Base-by-base conservation (phyloP, 768 basidiomycete species). In the Leccinum arenicola region DNA sequence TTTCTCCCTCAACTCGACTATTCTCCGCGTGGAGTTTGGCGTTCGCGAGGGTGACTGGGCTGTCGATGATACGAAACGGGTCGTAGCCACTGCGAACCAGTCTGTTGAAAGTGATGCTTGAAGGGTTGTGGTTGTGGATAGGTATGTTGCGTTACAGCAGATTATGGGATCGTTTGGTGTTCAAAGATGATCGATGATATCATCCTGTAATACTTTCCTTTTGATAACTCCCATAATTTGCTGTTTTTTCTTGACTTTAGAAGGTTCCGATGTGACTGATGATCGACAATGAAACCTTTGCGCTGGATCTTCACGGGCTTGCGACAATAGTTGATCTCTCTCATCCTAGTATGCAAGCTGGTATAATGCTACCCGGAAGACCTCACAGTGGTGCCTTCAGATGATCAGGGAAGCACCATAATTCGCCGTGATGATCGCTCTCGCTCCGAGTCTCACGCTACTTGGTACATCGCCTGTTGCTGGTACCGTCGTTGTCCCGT, bases 1-100 rank as follows among this genome's bases (percentile, higher is more conserved):
- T 17, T 50, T 73, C 6, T 70, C 70, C 4, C 85, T 88, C 74
- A 87, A 90, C 66, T 43, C 40, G 12, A 51, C 54, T 10, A 31
- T 38, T 6, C 6, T 63, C 2, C 15, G 15, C 9, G 9, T 65
- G 15, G 60, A 62, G 19, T 17, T 48, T 19, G 64, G 64, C 0
- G 19, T 65, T 36, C 60, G 60, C 31, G 64, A 65, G 29, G 17
- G 52, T 25, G 64, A 66, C n/a, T 65, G 64, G 64, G 12, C 54
- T 4, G 54, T 3, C 5, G 40, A 55, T 27, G 47, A 55, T 27
- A 40, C 23, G 4, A 35, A 49, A 21, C 25, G 48, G 23, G 48
- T 2, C 12, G 48, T 14, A 15, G 23, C 7, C 12, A 7, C 4
- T 27, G 48, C 27, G 8, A 17, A 15, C 10, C 23, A 55, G 36